phyloP scores from a whole-genome alignment of 2,329 filamentous ascomycete species.

The Xylariaceae sp. region DNA sequence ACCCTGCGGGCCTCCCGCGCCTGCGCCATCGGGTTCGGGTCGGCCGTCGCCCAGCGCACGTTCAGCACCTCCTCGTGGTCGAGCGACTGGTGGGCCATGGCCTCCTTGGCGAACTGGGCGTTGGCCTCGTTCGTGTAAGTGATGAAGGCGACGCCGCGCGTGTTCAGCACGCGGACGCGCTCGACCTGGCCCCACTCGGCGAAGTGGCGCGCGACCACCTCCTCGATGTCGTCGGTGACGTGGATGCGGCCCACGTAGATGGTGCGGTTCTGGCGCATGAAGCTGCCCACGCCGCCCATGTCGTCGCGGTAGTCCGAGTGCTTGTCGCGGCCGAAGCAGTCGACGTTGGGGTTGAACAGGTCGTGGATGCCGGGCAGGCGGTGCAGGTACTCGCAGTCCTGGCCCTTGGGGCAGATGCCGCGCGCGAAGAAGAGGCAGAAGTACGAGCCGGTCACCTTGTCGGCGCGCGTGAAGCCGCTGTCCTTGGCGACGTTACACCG shows the following conservation, averaged over 20 bases:
- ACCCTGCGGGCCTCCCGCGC: conserved; percentile 82
- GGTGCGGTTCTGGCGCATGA: conserved; percentile 89
- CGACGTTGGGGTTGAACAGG: conserved; percentile 86
- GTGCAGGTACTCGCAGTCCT: conserved; percentile 92
- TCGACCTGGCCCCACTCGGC: conserved; percentile 95
- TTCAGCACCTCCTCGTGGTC: conserved; percentile 92
- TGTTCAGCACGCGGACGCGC: conserved; percentile 78
- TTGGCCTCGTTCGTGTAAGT: conserved; percentile 90
- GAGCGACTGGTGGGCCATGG: conserved; percentile 89
- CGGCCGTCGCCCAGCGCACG: conserved; percentile 92
- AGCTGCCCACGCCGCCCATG: conserved; percentile 94
- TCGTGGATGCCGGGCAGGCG: conserved; percentile 80
- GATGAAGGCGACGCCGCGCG: conserved; percentile 85
- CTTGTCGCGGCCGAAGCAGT: conserved; percentile 93
- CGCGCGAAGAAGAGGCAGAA: conserved; percentile 91
- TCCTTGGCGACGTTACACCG: conserved; percentile 83
- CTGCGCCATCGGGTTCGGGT: conserved; percentile 91
- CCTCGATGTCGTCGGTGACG: conserved; percentile 93
- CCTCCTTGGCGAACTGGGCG: conserved; percentile 84
- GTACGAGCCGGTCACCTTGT: conserved; percentile 70
- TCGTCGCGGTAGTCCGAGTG: conserved; percentile 90
- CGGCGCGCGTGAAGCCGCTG: conserved; percentile 69
- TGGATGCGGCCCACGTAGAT: conserved; percentile 91
- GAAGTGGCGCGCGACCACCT: conserved; percentile 90
- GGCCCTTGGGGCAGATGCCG: conserved; percentile 75